Evolutionary conservation across 1,139 yeast species (phyloP).

Genomic region (Blastobotrys persicus): DNA sequence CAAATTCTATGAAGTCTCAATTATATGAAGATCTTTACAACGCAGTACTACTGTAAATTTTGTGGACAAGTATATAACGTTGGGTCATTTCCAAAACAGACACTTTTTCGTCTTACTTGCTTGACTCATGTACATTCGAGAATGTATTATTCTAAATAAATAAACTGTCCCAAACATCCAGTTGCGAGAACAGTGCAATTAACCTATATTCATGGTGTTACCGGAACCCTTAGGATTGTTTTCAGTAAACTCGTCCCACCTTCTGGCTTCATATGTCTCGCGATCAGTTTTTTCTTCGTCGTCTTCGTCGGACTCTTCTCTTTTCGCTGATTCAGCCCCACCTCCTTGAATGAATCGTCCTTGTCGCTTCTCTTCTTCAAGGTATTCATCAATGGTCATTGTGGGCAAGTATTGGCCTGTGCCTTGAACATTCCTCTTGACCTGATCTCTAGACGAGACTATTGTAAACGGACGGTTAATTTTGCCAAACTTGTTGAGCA

Average conservation of each 20-base stretch:
- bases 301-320: conserved; percentile 47
- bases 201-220: conserved; percentile 82
- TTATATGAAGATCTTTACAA: too few species aligned
- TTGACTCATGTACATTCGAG: too few species aligned
- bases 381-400: conserved; percentile 88
- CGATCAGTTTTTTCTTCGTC: conserved; percentile 54
- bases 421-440: conserved; percentile 70
- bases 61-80: too few species aligned
- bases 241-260: conserved; percentile 94
- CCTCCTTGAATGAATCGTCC: conserved; percentile 69
- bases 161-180: too few species aligned
- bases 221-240: conserved; percentile 75
- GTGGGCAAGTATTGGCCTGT: conserved; percentile 94
- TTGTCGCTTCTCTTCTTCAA: conserved; percentile 78
- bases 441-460: conserved; percentile 54
- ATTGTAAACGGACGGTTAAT: conserved; percentile 83
- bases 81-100: too few species aligned
- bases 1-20: too few species aligned
- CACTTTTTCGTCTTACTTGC: too few species aligned
- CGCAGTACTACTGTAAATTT: too few species aligned
- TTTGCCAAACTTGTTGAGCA: conserved; percentile 48
- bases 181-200: conserved; percentile 15
- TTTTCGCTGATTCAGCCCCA: conserved; percentile 39
- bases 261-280: conserved; percentile 64
- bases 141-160: too few species aligned